Percentiles rank a stretch among this genome's conserved stretches.
Conservation (phyloP, 176 grass and related monocot genomes). For the Aegilops tauschii region DNA sequence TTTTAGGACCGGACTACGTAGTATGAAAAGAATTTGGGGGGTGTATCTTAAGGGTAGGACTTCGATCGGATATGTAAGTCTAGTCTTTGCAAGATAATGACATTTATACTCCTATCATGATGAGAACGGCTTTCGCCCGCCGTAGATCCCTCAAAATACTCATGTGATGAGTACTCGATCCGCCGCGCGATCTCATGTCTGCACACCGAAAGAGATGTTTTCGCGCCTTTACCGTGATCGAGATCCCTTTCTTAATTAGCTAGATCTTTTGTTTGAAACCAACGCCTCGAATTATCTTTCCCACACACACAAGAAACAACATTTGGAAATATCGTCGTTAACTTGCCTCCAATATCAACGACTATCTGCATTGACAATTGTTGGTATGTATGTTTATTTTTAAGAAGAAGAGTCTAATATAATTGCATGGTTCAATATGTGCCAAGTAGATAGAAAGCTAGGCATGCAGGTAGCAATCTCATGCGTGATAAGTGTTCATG, state of each 20-base stretch:
- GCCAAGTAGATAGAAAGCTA: not conserved
- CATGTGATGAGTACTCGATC: not conserved
- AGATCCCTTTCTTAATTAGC: not conserved
- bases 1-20: not conserved
- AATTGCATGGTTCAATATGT: not conserved
- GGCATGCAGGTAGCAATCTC: not conserved
- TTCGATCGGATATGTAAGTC: not conserved
- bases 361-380: not conserved
- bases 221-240: not conserved
- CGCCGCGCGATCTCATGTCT: not conserved
- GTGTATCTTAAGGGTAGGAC: not conserved
- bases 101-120: not conserved
- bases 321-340: not conserved
- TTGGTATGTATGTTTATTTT: not conserved
- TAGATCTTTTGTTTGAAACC: not conserved
- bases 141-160: not conserved
- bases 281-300: not conserved
- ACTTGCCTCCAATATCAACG: not conserved
- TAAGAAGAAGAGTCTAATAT: not conserved
- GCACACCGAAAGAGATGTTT: not conserved
- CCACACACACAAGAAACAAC: not conserved
- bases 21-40: not conserved
- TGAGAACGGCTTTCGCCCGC: not conserved
- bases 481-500: constrained; percentile 1
- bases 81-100: constrained; percentile 16